Percentiles rank a stretch among this genome's conserved stretches.
Conservation (phyloP, 208 protist species). For the Crithidia expoeki region DNA sequence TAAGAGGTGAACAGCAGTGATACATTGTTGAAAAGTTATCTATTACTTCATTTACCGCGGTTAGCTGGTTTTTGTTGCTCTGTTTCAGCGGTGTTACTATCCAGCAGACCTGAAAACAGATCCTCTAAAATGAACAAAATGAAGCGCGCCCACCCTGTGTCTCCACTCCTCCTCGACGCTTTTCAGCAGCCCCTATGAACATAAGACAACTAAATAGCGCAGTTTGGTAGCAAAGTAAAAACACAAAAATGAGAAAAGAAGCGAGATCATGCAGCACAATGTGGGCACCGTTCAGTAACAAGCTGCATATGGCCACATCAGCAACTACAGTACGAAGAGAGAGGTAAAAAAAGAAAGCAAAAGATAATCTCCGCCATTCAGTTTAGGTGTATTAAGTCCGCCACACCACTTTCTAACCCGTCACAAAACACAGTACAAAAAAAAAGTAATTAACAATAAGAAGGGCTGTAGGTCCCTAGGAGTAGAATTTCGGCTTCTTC, state of each 20-base stretch:
- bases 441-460: background rate
- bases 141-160: background rate
- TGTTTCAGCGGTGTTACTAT: no score
- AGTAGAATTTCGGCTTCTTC: slow-evolving; percentile 90
- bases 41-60: no score
- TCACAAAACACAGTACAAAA: background rate
- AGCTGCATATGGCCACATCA: background rate
- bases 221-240: background rate
- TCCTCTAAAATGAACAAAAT: background rate
- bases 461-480: slow-evolving; percentile 20
- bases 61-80: no score
- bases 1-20: no score
- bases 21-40: no score
- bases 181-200: background rate
- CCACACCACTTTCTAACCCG: background rate
- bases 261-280: background rate
- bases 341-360: background rate
- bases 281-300: background rate
- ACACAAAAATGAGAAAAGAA: background rate
- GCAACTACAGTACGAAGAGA: background rate
- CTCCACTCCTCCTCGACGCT: no score
- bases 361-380: background rate
- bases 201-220: background rate
- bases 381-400: background rate
- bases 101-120: no score